Evolutionary conservation across 1,139 yeast genomes (phyloP).

Genomic region (Sugiyamaella castrensis): DNA sequence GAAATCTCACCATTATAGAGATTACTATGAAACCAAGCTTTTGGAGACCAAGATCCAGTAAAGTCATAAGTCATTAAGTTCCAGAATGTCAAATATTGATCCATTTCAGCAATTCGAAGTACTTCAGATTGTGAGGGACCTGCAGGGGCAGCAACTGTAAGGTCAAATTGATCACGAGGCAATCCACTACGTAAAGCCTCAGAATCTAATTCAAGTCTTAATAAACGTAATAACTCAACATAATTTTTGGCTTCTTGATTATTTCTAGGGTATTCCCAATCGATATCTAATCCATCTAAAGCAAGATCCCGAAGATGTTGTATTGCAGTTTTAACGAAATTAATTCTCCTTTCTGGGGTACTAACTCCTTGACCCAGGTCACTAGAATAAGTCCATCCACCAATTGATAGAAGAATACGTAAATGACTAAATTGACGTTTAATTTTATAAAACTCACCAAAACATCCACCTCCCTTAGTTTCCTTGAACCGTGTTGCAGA

Average conservation of each 20-base stretch:
- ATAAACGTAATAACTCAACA: constrained; percentile 43
- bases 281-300: constrained; percentile 89
- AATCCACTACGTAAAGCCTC: constrained; percentile 35
- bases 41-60: constrained; percentile 70
- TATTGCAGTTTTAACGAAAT: constrained; percentile 53
- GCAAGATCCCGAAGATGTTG: constrained; percentile 52
- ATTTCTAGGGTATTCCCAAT: constrained; percentile 84
- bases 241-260: constrained; percentile 47
- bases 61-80: constrained; percentile 92
- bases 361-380: constrained; percentile 50
- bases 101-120: constrained; percentile 52
- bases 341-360: constrained; percentile 39
- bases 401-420: constrained; percentile 69
- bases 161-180: constrained; percentile 40
- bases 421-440: constrained; percentile 50
- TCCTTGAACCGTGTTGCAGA: constrained; percentile 15
- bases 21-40: constrained; percentile 68
- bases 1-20: constrained; percentile 52
- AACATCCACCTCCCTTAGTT: constrained; percentile 44
- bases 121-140: constrained; percentile 46
- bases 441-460: constrained; percentile 55
- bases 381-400: constrained; percentile 77
- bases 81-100: constrained; percentile 61
- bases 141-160: constrained; percentile 79
- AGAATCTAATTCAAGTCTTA: constrained; percentile 45